Base-by-base conservation (phyloP, 805 yeast genomes). In the Debaryomyces hansenii region DNA sequence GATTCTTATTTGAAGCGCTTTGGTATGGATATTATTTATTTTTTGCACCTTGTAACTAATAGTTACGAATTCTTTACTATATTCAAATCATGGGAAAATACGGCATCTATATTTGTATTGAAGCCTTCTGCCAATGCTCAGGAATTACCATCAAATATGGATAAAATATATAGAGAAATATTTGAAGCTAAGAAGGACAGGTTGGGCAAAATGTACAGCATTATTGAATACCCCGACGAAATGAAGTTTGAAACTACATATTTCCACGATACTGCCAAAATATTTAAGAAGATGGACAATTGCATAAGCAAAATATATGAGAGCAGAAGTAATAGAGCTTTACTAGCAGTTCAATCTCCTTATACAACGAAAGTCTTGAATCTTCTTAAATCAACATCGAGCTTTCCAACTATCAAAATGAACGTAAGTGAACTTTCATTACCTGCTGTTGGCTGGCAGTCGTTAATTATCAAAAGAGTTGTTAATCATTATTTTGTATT, bases 371-470 rank as follows among this genome's bases (percentile, higher is more conserved):
- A 77, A 50, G 55, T 90, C 3, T 48, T 72, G 40, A 74, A 70
- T 44, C 54, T 74, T 4, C 59, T 87, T 33, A 73, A 71, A 21
- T 65, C 81, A 0, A 55, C 83, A 4, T 48, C 68, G 6, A 83
- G 79, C 16, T 75, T 85, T 53, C 95, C 96, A 4, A 72, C 81
- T 1, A 67, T 90, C 32, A 76, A 75, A 46, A 77, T 87, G 78
- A 71, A 76, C 15, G 72, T 80, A 16, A 75, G 80, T 38, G 87
- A 84, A 53, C 58, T 81, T 15, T 68, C 80, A 1, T 63, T 87
- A 27, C 90, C 92, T 9, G 84, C 91, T 4, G 67, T 91, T 42
- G 85, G 90, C 4, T 90, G 97, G 96, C 94, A 89, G 60, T 63
- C 79, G 1, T 69, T 81, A 11, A 74, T 89, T 6, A 70, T 84